Evolutionary conservation across 129 eudicot genomes (phyloP).

Genomic region (Lonicera japonica): DNA sequence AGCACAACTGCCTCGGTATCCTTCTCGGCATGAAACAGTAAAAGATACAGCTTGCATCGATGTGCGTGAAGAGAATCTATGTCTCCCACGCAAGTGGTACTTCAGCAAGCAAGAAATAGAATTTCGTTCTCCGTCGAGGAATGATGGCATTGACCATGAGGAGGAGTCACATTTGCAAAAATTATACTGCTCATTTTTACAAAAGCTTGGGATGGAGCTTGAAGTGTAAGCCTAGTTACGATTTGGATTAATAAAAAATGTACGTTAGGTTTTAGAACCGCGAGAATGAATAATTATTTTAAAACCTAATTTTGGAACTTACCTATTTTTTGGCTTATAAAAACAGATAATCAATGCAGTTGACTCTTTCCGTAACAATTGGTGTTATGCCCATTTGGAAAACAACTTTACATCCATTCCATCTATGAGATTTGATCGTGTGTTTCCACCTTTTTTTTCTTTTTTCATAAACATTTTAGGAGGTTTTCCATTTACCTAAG

Average conservation of each 20-base stretch:
- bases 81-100: conserved; percentile 34
- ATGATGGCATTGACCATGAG: conserved; percentile 50
- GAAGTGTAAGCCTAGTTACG: conserved; percentile 54
- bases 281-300: conserved; percentile 3
- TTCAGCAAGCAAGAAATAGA: conserved; percentile 66
- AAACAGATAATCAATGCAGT: neutral
- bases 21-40: conserved; percentile 23
- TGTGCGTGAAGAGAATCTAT: conserved; percentile 17
- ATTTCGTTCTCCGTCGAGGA: conserved; percentile 56
- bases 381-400: neutral
- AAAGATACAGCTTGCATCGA: conserved; percentile 7
- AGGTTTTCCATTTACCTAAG: no score
- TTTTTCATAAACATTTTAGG: neutral
- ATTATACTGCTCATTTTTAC: conserved; percentile 53
- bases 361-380: neutral
- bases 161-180: conserved; percentile 45
- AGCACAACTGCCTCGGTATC: conserved; percentile 23
- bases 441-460: neutral
- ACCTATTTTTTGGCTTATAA: neutral
- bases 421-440: neutral
- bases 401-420: neutral
- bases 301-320: no score
- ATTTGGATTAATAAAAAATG: conserved; percentile 10
- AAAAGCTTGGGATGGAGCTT: conserved; percentile 77
- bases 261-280: conserved; percentile 9